phyloP scores from a whole-genome alignment of 2,329 filamentous ascomycete genomes.

The Gremmenia infestans region DNA sequence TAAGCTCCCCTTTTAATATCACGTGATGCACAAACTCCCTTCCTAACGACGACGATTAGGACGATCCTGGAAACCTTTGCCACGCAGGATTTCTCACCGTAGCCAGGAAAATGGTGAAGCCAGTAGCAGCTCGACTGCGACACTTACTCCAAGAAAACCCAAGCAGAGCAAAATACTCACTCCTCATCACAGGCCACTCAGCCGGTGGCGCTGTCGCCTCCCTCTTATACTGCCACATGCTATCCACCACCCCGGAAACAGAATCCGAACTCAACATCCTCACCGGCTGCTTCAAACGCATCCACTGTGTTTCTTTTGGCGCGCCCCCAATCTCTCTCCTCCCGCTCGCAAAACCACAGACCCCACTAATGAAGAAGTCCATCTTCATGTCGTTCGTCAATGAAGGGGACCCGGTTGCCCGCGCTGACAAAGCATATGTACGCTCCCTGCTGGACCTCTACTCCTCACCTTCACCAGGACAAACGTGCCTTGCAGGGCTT shows the following conservation, averaged over 20 bases:
- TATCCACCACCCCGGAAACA: constrained; percentile 49
- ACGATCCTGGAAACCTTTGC: constrained; percentile 71
- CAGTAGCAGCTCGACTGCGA: constrained; percentile 66
- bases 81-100: constrained; percentile 76
- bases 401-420: constrained; percentile 75
- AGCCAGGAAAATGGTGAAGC: constrained; percentile 67
- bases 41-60: constrained; percentile 34
- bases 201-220: constrained; percentile 81
- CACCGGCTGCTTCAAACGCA: constrained; percentile 65
- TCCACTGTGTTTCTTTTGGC: constrained; percentile 86
- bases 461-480: constrained; percentile 43
- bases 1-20: constrained; percentile 23
- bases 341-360: constrained; percentile 57
- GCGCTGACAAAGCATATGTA: constrained; percentile 74
- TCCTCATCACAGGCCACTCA: constrained; percentile 81
- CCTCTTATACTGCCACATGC: constrained; percentile 78
- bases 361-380: constrained; percentile 52
- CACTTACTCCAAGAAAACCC: constrained; percentile 69
- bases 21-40: neutral
- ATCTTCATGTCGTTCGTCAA: constrained; percentile 79
- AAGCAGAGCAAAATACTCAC: constrained; percentile 56
- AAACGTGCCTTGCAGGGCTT: constrained; percentile 9
- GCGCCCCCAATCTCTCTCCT: constrained; percentile 70
- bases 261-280: constrained; percentile 66
- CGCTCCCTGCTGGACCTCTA: constrained; percentile 68